Percentiles rank a stretch among this genome's conserved stretches.
These are phyloP conservation scores for Hyphopichia fennica DNA, from an alignment of 1,139 yeast genomes.

Conservation along the genomic window DNA sequence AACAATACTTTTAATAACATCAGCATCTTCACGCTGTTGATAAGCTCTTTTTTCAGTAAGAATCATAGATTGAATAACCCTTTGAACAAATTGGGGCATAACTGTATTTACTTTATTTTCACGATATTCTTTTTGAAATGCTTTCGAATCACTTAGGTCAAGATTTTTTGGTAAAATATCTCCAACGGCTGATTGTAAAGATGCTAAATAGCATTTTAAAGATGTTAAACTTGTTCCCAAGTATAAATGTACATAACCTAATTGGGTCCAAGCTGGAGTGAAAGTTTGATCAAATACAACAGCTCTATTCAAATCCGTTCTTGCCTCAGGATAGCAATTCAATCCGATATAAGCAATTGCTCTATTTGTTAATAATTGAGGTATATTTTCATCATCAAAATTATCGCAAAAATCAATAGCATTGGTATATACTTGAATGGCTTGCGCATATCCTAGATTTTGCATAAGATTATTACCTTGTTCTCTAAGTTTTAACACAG, in stretches of 20 bases:
- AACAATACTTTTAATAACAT: conserved; percentile 22
- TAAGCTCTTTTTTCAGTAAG: conserved; percentile 42
- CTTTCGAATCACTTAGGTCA: not conserved
- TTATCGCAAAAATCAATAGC: conserved; percentile 27
- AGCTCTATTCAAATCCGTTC: conserved; percentile 37
- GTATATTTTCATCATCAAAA: conserved; percentile 18
- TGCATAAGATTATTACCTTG: conserved; percentile 45
- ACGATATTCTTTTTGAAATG: conserved; percentile 22
- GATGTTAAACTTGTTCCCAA: conserved; percentile 40
- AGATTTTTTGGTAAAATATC: conserved; percentile 27
- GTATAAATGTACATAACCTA: conserved; percentile 46
- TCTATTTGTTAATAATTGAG: conserved; percentile 41
- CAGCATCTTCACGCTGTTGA: conserved; percentile 32
- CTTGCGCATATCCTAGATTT: conserved; percentile 40
- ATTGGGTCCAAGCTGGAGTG: conserved; percentile 48
- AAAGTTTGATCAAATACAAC: conserved; percentile 31
- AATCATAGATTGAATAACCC: conserved; percentile 34
- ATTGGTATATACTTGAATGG: conserved; percentile 40
- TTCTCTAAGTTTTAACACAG: conserved; percentile 27
- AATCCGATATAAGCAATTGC: conserved; percentile 47
- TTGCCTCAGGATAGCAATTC: conserved; percentile 44
- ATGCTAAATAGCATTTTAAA: conserved; percentile 33
- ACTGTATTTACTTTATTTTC: conserved; percentile 21
- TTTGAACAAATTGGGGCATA: conserved; percentile 43
- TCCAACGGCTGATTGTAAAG: conserved; percentile 33